A percentile compares a stretch with the other conserved stretches of the same genome.
Evolutionary conservation across 352 stramenopile species (phyloP).

Genomic region (Pythium scleroteichum): DNA sequence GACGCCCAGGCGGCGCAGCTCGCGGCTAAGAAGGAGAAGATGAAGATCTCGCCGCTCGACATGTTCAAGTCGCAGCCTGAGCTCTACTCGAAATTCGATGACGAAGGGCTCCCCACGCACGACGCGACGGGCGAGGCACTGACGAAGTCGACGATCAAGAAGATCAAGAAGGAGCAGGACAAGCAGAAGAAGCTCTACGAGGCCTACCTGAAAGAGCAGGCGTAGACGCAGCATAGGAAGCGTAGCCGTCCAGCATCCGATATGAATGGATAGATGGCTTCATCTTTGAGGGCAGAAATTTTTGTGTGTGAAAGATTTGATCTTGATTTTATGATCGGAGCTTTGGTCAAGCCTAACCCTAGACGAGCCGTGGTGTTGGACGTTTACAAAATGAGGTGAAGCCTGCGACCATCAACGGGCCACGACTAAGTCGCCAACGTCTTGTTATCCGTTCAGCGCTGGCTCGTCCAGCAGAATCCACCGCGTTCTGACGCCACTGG

Average conservation of each 20-base stretch:
- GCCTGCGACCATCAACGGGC: no score
- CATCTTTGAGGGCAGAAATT: no score
- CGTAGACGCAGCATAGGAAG: constrained; percentile 10
- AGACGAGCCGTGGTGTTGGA: no score
- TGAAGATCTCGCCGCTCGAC: constrained; percentile 84
- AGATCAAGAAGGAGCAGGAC: constrained; percentile 88
- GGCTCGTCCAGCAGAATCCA: no score
- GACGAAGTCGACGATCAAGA: constrained; percentile 84
- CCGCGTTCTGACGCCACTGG: no score
- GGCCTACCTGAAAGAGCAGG: constrained; percentile 45
- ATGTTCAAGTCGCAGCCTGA: constrained; percentile 77
- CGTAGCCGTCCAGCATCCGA: constrained; percentile 1
- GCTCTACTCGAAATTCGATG: constrained; percentile 74
- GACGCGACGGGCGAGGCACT: constrained; percentile 54
- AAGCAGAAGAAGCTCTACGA: constrained; percentile 89
- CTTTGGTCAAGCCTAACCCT: no score
- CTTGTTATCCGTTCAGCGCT: no score
- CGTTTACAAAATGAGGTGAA: no score
- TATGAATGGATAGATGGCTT: neutral
- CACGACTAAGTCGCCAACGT: no score
- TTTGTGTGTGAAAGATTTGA: no score
- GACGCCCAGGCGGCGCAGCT: constrained; percentile 81
- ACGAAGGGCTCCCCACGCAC: constrained; percentile 76
- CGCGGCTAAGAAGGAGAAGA: constrained; percentile 92
- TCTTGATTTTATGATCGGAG: no score